A percentile compares a stretch with the other conserved stretches of the same genome.
Conservation (phyloP, 2,329 filamentous ascomycete genomes). For the Tolypocladium guangdongense region DNA sequence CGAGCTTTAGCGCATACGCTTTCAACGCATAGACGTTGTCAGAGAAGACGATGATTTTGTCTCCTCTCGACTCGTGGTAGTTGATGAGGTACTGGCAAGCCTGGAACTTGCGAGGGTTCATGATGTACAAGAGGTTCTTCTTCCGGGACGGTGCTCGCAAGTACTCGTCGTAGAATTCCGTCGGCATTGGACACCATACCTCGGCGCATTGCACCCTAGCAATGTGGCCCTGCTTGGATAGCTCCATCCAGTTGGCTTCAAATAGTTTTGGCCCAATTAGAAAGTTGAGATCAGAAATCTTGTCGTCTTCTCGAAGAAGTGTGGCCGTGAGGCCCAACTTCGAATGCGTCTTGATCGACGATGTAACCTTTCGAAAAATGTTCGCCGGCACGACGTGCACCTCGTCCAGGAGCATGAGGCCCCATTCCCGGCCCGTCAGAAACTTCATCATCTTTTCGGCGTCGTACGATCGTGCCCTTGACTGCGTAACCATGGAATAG, state of each 20-base stretch:
- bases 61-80: conserved; percentile 86
- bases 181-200: conserved; percentile 99
- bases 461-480: conserved; percentile 77
- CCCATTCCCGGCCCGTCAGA: conserved; percentile 82
- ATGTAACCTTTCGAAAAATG: conserved; percentile 91
- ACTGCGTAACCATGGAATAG: conserved; percentile 97
- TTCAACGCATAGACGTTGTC: conserved; percentile 93
- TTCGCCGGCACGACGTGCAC: conserved; percentile 96
- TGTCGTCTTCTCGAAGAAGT: conserved; percentile 90
- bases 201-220: conserved; percentile 95
- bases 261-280: conserved; percentile 95
- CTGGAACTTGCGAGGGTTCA: conserved; percentile 97
- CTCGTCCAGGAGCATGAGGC: conserved; percentile 91
- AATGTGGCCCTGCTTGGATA: conserved; percentile 93
- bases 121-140: conserved; percentile 63
- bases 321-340: conserved; percentile 94
- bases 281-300: conserved; percentile 95
- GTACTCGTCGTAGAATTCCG: conserved; percentile 95
- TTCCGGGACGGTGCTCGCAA: conserved; percentile 51
- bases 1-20: conserved; percentile 71
- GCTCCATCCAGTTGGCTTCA: conserved; percentile 98
- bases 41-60: conserved; percentile 97
- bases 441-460: conserved; percentile 98
- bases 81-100: conserved; percentile 97
- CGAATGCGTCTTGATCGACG: conserved; percentile 85